A percentile compares a stretch with the other conserved stretches of the same genome.
phyloP scores from a whole-genome alignment of 2,329 filamentous ascomycete genomes.

The Colletotrichum phormii region DNA sequence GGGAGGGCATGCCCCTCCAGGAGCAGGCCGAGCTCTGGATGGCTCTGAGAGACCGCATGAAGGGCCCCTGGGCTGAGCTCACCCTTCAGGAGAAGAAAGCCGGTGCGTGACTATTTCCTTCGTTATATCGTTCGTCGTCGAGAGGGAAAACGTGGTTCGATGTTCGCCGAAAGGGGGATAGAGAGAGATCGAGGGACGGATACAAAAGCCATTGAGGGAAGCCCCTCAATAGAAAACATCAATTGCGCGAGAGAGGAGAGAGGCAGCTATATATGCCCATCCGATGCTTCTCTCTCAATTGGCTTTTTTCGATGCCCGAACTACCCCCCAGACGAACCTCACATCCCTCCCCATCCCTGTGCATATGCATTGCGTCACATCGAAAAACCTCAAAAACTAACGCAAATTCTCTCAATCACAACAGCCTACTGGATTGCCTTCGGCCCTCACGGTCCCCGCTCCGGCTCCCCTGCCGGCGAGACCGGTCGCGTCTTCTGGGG shows the following conservation, averaged over 20 bases:
- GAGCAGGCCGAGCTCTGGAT: slow-evolving; percentile 99
- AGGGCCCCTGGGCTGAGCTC: slow-evolving; percentile 95
- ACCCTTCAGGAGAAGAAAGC: slow-evolving; percentile 99
- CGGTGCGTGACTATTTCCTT: slow-evolving; percentile 72
- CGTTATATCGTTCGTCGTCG: slow-evolving; percentile 3
- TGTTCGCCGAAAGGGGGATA: slow-evolving; percentile 2
- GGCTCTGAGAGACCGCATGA: slow-evolving; percentile 97
- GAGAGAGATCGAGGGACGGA: not conserved
- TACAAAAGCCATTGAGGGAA: not conserved
- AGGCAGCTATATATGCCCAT: slow-evolving; percentile 5
- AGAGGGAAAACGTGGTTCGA: slow-evolving; percentile 15
- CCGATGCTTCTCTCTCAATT: not conserved
- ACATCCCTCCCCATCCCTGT: slow-evolving; percentile 20
- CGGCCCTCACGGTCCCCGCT: slow-evolving; percentile 93
- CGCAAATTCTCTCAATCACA: slow-evolving; percentile 53
- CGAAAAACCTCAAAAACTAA: slow-evolving; percentile 46
- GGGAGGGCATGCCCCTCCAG: slow-evolving; percentile 97
- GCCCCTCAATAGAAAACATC: not conserved
- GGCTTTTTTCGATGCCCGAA: not conserved
- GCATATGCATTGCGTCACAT: slow-evolving; percentile 34
- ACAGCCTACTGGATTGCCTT: slow-evolving; percentile 99
- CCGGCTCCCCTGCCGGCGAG: slow-evolving; percentile 85
- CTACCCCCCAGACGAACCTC: slow-evolving; percentile 13
- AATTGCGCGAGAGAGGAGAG: not conserved
- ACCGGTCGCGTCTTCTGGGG: slow-evolving; percentile 81